These are phyloP conservation scores for Diaporthe citrichinensis DNA, from an alignment of 2,329 filamentous ascomycete species.

Conservation along the genomic window DNA sequence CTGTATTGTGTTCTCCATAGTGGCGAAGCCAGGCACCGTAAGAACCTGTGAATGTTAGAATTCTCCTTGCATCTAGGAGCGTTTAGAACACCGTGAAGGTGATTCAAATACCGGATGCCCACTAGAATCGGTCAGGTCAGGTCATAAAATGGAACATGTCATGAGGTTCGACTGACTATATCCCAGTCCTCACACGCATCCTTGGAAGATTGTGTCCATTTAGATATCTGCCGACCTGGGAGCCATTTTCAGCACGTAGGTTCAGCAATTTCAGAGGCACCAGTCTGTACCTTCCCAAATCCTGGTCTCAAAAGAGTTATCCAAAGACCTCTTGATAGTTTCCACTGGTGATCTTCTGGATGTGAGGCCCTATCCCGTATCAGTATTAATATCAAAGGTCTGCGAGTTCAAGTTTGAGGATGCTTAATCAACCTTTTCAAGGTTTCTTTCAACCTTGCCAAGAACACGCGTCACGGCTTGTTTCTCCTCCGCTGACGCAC, in stretches of 20 bases:
- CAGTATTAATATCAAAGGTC: neutral
- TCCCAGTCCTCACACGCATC: neutral
- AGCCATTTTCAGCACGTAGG: neutral
- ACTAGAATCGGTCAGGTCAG: neutral
- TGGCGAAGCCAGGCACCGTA: neutral
- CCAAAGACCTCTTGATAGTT: neutral
- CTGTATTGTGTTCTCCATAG: neutral
- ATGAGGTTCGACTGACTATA: neutral
- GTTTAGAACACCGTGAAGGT: neutral
- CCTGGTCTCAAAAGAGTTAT: neutral
- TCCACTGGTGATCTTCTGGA: neutral
- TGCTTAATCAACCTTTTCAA: neutral
- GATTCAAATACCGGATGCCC: neutral
- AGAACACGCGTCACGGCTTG: neutral
- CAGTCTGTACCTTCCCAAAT: neutral
- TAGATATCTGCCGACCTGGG: neutral
- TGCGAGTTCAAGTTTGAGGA: no score
- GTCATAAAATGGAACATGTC: no score
- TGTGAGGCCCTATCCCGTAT: neutral
- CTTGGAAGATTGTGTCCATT: neutral
- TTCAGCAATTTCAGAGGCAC: no score
- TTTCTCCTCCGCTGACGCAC: slow-evolving; percentile 7
- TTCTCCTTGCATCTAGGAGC: neutral
- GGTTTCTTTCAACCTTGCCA: neutral
- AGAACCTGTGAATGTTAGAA: neutral